A percentile compares a stretch with the other conserved stretches of the same genome.
These are phyloP conservation scores for Pisolithus orientalis DNA, from an alignment of 768 basidiomycete species.

Conservation along the genomic window DNA sequence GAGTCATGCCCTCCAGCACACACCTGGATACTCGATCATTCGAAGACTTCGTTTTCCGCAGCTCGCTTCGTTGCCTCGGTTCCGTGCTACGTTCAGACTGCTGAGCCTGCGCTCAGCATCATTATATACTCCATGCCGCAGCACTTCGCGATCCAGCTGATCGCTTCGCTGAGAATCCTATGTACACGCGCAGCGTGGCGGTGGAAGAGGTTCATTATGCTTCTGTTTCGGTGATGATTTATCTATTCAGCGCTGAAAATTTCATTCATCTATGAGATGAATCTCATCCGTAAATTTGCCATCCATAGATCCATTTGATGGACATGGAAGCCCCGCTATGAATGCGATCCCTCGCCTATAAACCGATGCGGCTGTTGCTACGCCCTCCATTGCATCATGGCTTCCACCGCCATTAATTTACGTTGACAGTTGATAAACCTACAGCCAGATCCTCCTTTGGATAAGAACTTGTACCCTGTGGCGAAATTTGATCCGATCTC, in stretches of 20 bases:
- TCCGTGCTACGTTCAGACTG: neutral
- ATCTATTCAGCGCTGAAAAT: neutral
- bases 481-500: too few relatives aligned
- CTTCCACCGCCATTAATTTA: slow-evolving; percentile 6
- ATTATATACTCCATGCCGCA: neutral
- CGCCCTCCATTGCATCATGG: slow-evolving; percentile 11
- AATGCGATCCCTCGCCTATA: slow-evolving; percentile 8
- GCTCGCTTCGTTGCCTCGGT: neutral
- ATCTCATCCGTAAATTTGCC: slow-evolving; percentile 11
- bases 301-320: slow-evolving; percentile 4
- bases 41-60: neutral
- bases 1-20: neutral
- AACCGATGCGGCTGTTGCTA: slow-evolving; percentile 8
- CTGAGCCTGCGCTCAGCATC: neutral
- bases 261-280: neutral
- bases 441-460: too few relatives aligned
- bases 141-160: neutral
- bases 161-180: neutral
- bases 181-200: neutral
- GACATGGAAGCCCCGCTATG: slow-evolving; percentile 6
- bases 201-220: neutral
- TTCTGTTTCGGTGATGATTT: neutral
- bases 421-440: too few relatives aligned
- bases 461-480: too few relatives aligned
- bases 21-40: neutral